Conservation (phyloP, 2,329 filamentous ascomycete genomes). For the Colletotrichum limetticola region DNA sequence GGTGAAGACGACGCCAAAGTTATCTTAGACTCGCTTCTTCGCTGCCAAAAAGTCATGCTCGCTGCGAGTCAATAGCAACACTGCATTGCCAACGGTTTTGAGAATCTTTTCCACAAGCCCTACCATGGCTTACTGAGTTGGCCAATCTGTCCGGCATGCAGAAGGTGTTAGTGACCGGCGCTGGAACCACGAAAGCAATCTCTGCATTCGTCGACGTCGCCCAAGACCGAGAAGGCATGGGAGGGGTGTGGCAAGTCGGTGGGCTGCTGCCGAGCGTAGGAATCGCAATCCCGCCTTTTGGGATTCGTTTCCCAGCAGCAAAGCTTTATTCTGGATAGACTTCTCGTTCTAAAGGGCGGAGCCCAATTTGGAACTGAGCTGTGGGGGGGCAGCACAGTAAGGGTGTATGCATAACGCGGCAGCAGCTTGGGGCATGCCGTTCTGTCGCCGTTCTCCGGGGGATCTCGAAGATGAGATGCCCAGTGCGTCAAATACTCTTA, state of each 20-base stretch:
- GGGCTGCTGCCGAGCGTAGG: slow-evolving; percentile 22
- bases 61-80: neutral
- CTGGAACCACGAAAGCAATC: neutral
- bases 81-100: neutral
- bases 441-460: slow-evolving; percentile 1
- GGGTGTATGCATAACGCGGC: slow-evolving; percentile 21
- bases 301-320: slow-evolving; percentile 18
- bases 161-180: neutral
- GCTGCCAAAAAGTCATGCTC: neutral
- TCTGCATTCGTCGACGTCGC: neutral
- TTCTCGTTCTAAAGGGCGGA: slow-evolving; percentile 28
- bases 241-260: neutral
- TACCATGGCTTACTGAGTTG: neutral
- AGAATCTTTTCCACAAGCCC: neutral
- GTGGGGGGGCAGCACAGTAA: neutral
- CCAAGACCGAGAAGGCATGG: neutral
- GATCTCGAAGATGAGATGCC: slow-evolving; percentile 23
- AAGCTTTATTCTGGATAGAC: slow-evolving; percentile 26
- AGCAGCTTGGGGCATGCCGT: slow-evolving; percentile 15
- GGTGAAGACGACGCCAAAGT: neutral
- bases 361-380: slow-evolving; percentile 23
- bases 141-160: neutral
- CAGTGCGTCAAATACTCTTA: neutral
- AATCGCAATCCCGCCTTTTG: slow-evolving; percentile 33
- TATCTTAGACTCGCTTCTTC: slow-evolving; percentile 6